phyloP scores from a whole-genome alignment of 768 basidiomycete genomes.

The Boletus subparvulus region DNA sequence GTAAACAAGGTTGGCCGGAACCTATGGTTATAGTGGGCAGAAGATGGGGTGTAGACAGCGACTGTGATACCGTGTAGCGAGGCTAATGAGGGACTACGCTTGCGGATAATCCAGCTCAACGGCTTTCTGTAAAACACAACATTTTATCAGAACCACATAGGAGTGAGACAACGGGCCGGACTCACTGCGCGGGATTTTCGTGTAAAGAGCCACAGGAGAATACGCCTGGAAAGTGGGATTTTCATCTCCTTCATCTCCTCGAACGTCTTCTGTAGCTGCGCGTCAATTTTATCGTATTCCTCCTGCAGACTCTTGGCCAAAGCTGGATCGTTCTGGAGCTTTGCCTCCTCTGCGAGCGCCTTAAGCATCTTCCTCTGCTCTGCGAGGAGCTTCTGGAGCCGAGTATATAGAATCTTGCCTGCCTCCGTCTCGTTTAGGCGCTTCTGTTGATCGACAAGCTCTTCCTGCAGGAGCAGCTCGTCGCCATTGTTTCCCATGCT shows the following conservation, averaged over 20 bases:
- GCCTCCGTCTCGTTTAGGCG: conserved; percentile 26
- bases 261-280: conserved; percentile 16
- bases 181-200: conserved; percentile 11
- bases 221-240: conserved; percentile 11
- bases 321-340: conserved; percentile 1
- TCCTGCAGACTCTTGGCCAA: conserved; percentile 10
- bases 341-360: conserved; percentile 21
- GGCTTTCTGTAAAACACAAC: neutral
- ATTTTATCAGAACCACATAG: neutral
- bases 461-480: conserved; percentile 21
- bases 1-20: neutral
- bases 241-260: conserved; percentile 22
- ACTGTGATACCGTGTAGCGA: neutral
- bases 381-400: conserved; percentile 14
- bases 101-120: neutral
- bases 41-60: neutral
- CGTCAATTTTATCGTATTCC: conserved; percentile 10
- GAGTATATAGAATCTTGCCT: conserved; percentile 17
- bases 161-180: neutral
- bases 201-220: conserved; percentile 6
- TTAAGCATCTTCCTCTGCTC: conserved; percentile 17
- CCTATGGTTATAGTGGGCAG: too few relatives aligned
- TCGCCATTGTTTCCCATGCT: neutral
- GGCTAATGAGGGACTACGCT: neutral
- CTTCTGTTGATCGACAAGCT: conserved; percentile 10